Evolutionary conservation across 2,329 filamentous ascomycete genomes (phyloP), one percentile per base, ranked within the genome.

Genomic region (Penicillium expansum): DNA sequence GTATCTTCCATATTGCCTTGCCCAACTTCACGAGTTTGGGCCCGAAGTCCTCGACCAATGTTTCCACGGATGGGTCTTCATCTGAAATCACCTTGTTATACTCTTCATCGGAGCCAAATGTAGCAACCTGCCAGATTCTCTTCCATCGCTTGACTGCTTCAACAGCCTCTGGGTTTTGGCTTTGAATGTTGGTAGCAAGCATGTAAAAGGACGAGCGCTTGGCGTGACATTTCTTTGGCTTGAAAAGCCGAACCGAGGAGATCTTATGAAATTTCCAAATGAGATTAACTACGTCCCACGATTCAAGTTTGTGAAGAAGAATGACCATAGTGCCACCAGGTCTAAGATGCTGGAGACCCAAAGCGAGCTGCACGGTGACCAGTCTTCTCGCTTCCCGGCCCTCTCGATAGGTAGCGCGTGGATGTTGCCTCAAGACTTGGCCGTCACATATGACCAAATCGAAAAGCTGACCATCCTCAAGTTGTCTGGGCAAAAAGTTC

Each of bases 131-230:
- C 49, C 49, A 52, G 5, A 27, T 32, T 35, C n/a, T 11, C n/a
- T 45, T 52, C 39, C 78, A 83, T 5, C 16, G 44, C 3, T 61
- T 41, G 2, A 83, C 59, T 0, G 78, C 76, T 9, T 55, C 32
- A 0, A 64, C 2, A 0, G 78, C 80, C 30, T 71, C 67, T 0
- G 61, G 42, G 18, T 60, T 57, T 4, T 67, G 39, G 5, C 70
- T 69, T 41, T 74, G 68, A 0, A 85, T 69, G 3, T 76, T 62
- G 1, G 66, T 75, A 2, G 81, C 81, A 10, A 85, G 58, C 63
- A 84, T 69, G 62, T 85, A 85, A 59, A 84, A 85, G 0, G 80
- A 83, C 0, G 77, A 80, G 4, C 76, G 69, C 20, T 68, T 79
- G 1, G 62, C 65, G 56, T 84, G 79, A 3, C 56, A 62, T 1